Base-by-base conservation (phyloP, 306 rosid genomes). In the Castanea sativa region DNA sequence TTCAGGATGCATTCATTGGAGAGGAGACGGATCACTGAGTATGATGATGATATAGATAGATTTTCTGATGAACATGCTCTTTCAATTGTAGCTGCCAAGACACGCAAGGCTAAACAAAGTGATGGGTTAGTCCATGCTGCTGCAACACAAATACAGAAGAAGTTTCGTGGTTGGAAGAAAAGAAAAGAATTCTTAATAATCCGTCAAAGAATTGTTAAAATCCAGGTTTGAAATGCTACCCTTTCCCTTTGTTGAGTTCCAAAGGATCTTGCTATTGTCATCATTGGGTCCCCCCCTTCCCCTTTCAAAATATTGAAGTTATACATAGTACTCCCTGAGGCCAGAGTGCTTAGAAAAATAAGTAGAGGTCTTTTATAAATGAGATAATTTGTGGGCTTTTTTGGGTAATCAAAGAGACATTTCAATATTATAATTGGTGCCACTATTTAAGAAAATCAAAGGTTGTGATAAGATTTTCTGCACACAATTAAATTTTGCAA, bases 151-250 rank as follows among this genome's bases (percentile, higher is more conserved):
- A 93, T 93, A 83, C 98, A 93, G 91, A 93, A 93, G 64, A 93
- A 93, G 85, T 93, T 75, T 19, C 98, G 98, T 60, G 97, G 98
- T 84, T 93, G 97, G 97, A 91, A 77, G 87, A 90, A 84, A 86
- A 93, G 97, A 88, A 91, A 86, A 88, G 97, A 93, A 55, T 93
- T 93, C 88, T 79, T 93, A 82, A 78, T 87, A 74, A 91, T 87
- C 81, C 97, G 95, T 57, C 93, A 91, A 85, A 82, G 98, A 90
- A 82, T 93, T 87, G 98, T 93, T 61, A 93, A 90, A 87, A 91
- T 93, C 80, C 98, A 93, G 98, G 98, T 93, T 76, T 16, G n/a
- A 29, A 11, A 53, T 77, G 70, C 56, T 82, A 52, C 16, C 53
- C 60, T 56, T 60, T 79, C 73, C 81, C 35, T 60, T 69, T 68